Conservation (phyloP, 768 basidiomycete genomes). For the Agrocybe pediades region DNA sequence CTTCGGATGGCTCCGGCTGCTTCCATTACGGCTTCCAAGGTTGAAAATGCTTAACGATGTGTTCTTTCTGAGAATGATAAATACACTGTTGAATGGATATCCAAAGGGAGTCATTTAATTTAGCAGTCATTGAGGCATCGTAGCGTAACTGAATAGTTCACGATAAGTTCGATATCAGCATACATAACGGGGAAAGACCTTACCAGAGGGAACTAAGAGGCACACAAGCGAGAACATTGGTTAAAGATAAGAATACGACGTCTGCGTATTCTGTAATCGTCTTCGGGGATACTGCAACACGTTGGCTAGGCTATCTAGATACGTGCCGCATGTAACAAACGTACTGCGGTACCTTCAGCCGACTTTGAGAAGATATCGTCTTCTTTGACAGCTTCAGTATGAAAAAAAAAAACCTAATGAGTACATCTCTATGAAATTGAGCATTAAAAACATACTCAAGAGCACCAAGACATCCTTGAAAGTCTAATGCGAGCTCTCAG, state of each 20-base stretch:
- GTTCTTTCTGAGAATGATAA: no score
- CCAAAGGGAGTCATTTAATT: slow-evolving; percentile 45
- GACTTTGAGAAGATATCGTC: slow-evolving; percentile 62
- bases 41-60: no score
- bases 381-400: slow-evolving; percentile 64
- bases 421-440: neutral
- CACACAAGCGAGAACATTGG: slow-evolving; percentile 78
- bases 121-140: slow-evolving; percentile 75
- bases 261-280: slow-evolving; percentile 59
- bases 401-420: neutral
- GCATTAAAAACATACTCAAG: slow-evolving; percentile 58
- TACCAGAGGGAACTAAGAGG: slow-evolving; percentile 82
- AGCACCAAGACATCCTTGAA: slow-evolving; percentile 86
- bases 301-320: neutral
- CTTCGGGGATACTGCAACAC: slow-evolving; percentile 48
- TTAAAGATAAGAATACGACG: slow-evolving; percentile 74
- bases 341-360: slow-evolving; percentile 47
- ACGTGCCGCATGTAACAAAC: neutral
- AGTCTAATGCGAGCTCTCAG: slow-evolving; percentile 87
- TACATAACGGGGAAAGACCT: neutral
- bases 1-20: neutral
- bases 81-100: slow-evolving; percentile 71
- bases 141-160: slow-evolving; percentile 58
- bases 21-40: neutral
- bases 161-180: neutral